Conservation (phyloP, 352 stramenopile genomes). For the Globisporangium acanthophoron region DNA sequence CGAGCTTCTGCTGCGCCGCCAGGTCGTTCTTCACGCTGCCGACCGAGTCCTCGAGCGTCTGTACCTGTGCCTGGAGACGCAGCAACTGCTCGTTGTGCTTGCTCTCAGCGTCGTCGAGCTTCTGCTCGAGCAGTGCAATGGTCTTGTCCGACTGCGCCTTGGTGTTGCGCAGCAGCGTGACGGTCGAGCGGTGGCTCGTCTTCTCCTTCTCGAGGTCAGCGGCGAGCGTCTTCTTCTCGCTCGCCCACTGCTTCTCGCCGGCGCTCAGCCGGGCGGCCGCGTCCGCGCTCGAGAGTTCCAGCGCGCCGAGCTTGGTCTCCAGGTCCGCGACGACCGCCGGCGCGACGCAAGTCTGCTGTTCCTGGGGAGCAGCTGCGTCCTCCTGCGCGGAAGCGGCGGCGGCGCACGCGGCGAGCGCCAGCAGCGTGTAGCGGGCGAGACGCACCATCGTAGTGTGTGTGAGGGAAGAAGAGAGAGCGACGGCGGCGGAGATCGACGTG, state of each 20-base stretch:
- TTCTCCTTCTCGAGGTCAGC: constrained; percentile 32
- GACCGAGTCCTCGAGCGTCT: constrained; percentile 24
- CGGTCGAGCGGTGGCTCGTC: constrained; percentile 12
- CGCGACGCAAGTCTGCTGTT: constrained; percentile 17
- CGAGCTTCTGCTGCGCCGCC: constrained; percentile 21
- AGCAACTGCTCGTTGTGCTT: constrained; percentile 12
- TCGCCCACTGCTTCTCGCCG: constrained; percentile 22
- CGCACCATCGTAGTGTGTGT: constrained; percentile 21
- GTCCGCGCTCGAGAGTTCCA: constrained; percentile 34
- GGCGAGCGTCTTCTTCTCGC: constrained; percentile 32
- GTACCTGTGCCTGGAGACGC: constrained; percentile 25
- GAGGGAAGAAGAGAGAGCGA: background rate
- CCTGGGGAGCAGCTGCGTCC: constrained; percentile 4
- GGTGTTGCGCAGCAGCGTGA: constrained; percentile 15
- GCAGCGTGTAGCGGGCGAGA: constrained; percentile 27
- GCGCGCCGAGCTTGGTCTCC: constrained; percentile 37
- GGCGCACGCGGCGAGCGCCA: constrained; percentile 30
- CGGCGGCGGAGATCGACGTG: background rate
- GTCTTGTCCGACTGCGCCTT: constrained; percentile 19
- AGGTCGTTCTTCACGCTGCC: constrained; percentile 27
- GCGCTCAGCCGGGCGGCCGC: constrained; percentile 36
- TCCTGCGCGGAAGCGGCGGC: constrained; percentile 20
- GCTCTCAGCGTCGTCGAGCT: constrained; percentile 17
- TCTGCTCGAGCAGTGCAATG: constrained; percentile 21
- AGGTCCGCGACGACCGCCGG: constrained; percentile 33